A percentile compares a stretch with the other conserved stretches of the same genome.
Evolutionary conservation across 2,329 filamentous ascomycete species (phyloP).

Genomic region (Alternaria brassicae): DNA sequence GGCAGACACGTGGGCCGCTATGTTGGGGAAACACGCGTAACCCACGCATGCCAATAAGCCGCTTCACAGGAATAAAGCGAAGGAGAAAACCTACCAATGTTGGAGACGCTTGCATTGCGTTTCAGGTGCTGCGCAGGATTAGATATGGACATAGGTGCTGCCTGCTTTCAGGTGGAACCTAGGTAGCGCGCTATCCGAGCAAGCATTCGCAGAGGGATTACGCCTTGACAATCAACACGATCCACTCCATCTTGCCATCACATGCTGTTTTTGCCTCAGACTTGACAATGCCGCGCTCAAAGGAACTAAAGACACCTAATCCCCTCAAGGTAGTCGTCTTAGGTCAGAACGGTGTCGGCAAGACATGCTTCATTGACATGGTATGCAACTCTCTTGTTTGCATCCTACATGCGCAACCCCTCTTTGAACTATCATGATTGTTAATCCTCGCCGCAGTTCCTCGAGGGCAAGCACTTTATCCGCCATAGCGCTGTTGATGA

Average conservation of each 20-base stretch:
- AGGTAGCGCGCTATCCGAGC: too few species aligned
- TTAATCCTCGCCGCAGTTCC: slow-evolving; percentile 4
- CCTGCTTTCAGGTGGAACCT: neutral
- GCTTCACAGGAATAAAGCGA: neutral
- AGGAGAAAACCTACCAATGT: too few species aligned
- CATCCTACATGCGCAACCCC: neutral
- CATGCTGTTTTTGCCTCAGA: neutral
- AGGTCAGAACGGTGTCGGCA: slow-evolving; percentile 33
- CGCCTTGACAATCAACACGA: neutral
- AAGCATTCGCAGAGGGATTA: too few species aligned
- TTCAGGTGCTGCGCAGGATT: neutral
- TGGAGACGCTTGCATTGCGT: neutral
- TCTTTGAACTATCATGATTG: neutral
- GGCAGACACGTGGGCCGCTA: slow-evolving; percentile 6
- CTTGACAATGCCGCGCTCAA: neutral
- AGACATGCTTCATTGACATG: slow-evolving; percentile 39
- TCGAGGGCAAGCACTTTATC: slow-evolving; percentile 15
- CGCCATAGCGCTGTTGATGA: slow-evolving; percentile 4
- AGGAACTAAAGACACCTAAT: slow-evolving; percentile 3
- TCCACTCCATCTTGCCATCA: neutral
- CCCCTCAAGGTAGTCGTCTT: slow-evolving; percentile 24
- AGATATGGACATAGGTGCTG: neutral
- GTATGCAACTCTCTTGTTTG: slow-evolving; percentile 7
- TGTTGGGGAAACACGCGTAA: neutral
- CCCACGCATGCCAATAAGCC: neutral